Evolutionary conservation across 495 filamentous ascomycete genomes (phyloP).

Genomic region (Penicillium goetzii): DNA sequence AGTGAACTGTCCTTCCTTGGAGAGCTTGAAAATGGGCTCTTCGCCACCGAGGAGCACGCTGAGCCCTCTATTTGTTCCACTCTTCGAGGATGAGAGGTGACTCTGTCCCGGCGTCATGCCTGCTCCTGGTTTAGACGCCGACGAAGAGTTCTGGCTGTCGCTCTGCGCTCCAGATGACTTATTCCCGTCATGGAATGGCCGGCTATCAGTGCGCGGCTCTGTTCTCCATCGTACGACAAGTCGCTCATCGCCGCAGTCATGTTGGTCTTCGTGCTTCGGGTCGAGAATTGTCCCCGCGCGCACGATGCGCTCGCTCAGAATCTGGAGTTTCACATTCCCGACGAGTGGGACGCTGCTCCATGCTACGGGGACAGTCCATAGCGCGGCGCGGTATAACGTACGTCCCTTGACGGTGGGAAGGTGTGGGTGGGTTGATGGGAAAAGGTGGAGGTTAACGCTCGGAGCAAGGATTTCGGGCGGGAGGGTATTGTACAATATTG

Average conservation of each 20-base stretch:
- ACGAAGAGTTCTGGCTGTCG: slow-evolving; percentile 1
- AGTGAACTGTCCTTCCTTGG: slow-evolving; percentile 57
- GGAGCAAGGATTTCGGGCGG: slow-evolving; percentile 88
- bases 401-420: slow-evolving; percentile 89
- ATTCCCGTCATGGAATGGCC: slow-evolving; percentile 25
- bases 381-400: slow-evolving; percentile 85
- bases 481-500: slow-evolving; percentile 77
- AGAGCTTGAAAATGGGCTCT: slow-evolving; percentile 71
- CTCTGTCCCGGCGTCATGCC: slow-evolving; percentile 10
- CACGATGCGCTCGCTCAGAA: slow-evolving; percentile 85
- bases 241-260: slow-evolving; percentile 66
- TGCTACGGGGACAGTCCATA: slow-evolving; percentile 93
- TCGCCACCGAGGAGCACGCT: slow-evolving; percentile 59
- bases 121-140: neutral
- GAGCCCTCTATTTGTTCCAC: slow-evolving; percentile 43
- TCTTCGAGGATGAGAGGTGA: slow-evolving; percentile 31
- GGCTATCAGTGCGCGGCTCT: slow-evolving; percentile 46
- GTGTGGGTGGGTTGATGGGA: slow-evolving; percentile 94
- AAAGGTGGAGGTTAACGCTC: slow-evolving; percentile 88
- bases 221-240: slow-evolving; percentile 87
- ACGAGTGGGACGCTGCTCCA: slow-evolving; percentile 92
- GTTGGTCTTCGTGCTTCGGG: slow-evolving; percentile 29
- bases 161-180: neutral
- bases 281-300: slow-evolving; percentile 50
- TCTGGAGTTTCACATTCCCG: slow-evolving; percentile 84